phyloP scores from a whole-genome alignment of 345 rosid species.

The Euphorbia lathyris region DNA sequence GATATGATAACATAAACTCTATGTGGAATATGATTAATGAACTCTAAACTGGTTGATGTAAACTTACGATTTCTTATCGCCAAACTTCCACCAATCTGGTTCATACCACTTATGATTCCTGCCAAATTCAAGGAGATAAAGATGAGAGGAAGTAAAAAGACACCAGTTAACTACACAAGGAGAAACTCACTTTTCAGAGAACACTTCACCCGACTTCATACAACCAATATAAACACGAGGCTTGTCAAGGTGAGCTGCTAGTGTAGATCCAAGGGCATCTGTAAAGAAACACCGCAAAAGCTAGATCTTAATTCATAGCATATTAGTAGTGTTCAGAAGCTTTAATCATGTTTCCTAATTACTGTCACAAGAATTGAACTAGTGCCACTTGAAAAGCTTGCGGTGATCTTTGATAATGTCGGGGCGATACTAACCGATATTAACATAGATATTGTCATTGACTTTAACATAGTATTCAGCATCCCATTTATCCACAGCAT shows the following conservation, averaged over 20 bases:
- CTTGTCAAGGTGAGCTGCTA: conserved; percentile 52
- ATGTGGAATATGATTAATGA: background rate
- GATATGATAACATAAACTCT: background rate
- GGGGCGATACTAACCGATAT: conserved; percentile 41
- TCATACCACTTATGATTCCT: conserved; percentile 72
- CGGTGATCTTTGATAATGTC: background rate
- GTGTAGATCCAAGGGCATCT: conserved; percentile 71
- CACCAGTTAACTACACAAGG: background rate
- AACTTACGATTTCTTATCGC: conserved; percentile 74
- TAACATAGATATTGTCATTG: conserved; percentile 71
- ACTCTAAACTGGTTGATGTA: background rate
- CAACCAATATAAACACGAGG: conserved; percentile 90
- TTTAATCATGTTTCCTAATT: background rate
- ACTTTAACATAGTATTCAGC: conserved; percentile 70
- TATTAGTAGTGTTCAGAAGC: background rate
- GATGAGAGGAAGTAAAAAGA: background rate
- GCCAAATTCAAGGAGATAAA: background rate
- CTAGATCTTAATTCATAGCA: background rate
- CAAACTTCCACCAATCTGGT: conserved; percentile 98
- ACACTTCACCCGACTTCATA: conserved; percentile 79
- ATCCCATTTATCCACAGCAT: conserved; percentile 61
- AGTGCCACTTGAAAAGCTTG: background rate
- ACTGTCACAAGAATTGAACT: background rate
- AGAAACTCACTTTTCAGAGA: conserved; percentile 67
- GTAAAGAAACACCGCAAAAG: conserved; percentile 17